These are phyloP conservation scores for Apiotrichum brassicae DNA, from an alignment of 1,284 basidiomycete species.

Conservation along the genomic window DNA sequence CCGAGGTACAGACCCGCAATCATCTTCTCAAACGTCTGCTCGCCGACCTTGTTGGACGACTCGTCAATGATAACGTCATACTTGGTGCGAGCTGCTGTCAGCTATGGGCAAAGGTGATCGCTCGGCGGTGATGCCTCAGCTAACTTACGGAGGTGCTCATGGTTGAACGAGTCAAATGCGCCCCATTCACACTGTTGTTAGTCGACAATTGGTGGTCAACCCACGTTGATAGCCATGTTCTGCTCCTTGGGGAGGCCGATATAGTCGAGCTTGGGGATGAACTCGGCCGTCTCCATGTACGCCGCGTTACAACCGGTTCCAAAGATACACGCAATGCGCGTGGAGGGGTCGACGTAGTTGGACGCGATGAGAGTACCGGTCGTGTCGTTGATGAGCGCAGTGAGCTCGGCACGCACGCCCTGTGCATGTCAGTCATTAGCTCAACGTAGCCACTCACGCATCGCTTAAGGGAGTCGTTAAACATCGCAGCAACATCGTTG, in stretches of 20 bases:
- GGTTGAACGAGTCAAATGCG: constrained; percentile 93
- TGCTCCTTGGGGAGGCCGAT: constrained; percentile 62
- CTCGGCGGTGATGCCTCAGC: too few species aligned
- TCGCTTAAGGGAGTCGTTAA: constrained; percentile 71
- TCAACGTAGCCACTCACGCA: constrained; percentile 39
- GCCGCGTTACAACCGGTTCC: constrained; percentile 98
- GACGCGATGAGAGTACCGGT: constrained; percentile 96
- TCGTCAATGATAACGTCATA: constrained; percentile 92
- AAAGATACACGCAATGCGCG: constrained; percentile 92
- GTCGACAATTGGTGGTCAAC: constrained; percentile 21
- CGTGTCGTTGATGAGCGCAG: constrained; percentile 92
- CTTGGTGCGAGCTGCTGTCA: constrained; percentile 64
- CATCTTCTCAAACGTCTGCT: constrained; percentile 86
- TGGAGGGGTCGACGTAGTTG: constrained; percentile 84
- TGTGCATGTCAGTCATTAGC: constrained; percentile 19
- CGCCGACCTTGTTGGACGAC: constrained; percentile 89
- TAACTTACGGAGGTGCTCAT: constrained; percentile 71
- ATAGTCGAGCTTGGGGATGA: constrained; percentile 64
- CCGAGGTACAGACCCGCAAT: constrained; percentile 97
- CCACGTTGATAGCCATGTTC: constrained; percentile 89
- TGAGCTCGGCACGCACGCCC: constrained; percentile 62
- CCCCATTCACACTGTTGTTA: constrained; percentile 57
- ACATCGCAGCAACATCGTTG: constrained; percentile 86
- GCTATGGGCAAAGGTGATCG: not conserved
- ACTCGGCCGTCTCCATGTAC: constrained; percentile 85